A percentile compares a stretch with the other conserved stretches of the same genome.
Evolutionary conservation across 2,329 filamentous ascomycete genomes (phyloP).

Genomic region (Davidsoniella neocaledoniae): DNA sequence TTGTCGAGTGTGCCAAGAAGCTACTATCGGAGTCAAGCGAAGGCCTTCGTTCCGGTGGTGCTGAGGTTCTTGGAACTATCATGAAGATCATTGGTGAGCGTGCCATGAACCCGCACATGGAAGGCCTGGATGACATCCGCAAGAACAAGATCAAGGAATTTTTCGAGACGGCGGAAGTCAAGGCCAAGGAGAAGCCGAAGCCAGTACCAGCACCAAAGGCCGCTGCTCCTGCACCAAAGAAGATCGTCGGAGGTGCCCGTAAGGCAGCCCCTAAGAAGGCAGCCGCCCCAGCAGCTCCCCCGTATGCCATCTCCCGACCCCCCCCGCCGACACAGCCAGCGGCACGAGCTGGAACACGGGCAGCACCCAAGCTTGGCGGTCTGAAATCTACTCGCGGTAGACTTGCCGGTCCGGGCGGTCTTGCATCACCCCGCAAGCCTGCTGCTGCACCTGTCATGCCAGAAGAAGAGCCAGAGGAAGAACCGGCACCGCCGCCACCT

Average conservation of each 20-base stretch:
- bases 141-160: conserved; percentile 95
- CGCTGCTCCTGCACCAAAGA: conserved; percentile 32
- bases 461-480: conserved; percentile 38
- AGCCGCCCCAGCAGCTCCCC: conserved; percentile 22
- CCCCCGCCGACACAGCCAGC: conserved; percentile 33
- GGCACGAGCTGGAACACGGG: conserved; percentile 39
- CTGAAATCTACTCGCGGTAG: conserved; percentile 45
- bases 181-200: conserved; percentile 58
- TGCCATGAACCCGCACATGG: conserved; percentile 82
- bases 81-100: conserved; percentile 99
- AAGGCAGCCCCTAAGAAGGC: conserved; percentile 30
- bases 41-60: conserved; percentile 69
- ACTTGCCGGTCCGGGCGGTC: conserved; percentile 29
- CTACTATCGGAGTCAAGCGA: conserved; percentile 80
- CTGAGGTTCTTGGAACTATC: conserved; percentile 78
- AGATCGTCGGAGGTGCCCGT: conserved; percentile 24
- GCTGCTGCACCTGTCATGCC: conserved; percentile 31
- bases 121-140: conserved; percentile 85
- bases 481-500: conserved; percentile 36
- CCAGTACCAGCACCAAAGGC: conserved; percentile 59
- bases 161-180: conserved; percentile 43
- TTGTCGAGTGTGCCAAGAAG: conserved; percentile 82
- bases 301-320: conserved; percentile 15
- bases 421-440: conserved; percentile 36
- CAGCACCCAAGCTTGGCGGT: conserved; percentile 36